These are phyloP conservation scores for Bipolaris bicolor DNA, from an alignment of 2,329 filamentous ascomycete species.

Conservation along the genomic window DNA sequence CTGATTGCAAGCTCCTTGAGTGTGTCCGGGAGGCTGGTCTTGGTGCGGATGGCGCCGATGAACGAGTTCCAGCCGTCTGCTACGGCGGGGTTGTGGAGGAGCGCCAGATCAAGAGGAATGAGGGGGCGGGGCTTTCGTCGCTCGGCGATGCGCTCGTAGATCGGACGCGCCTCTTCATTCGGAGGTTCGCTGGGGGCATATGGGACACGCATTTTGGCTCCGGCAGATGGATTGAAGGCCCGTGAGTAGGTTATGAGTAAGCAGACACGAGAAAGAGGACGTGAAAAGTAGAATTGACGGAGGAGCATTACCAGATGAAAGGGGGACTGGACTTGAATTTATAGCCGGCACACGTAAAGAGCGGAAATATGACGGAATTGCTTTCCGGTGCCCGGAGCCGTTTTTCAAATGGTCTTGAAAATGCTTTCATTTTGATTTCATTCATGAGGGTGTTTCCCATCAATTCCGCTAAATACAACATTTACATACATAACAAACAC, in stretches of 20 bases:
- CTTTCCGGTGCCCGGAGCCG: conserved; percentile 11
- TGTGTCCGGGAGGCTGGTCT: conserved; percentile 56
- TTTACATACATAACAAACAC: conserved; percentile 18
- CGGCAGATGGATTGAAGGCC: conserved; percentile 12
- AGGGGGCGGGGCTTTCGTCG: conserved; percentile 59
- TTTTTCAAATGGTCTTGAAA: not conserved
- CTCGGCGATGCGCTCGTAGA: conserved; percentile 60
- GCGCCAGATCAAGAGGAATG: conserved; percentile 62
- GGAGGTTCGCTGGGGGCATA: conserved; percentile 59
- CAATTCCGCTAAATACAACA: conserved; percentile 21
- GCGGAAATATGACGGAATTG: conserved; percentile 8
- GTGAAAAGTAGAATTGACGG: not conserved
- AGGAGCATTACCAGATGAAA: not conserved
- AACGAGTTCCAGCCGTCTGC: conserved; percentile 67
- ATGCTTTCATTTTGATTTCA: conserved; percentile 1
- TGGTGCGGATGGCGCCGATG: conserved; percentile 62
- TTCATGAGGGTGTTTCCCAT: not conserved
- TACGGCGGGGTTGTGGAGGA: conserved; percentile 62
- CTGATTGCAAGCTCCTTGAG: conserved; percentile 80
- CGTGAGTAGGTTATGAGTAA: not conserved
- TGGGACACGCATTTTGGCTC: conserved; percentile 59
- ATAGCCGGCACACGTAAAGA: conserved; percentile 6
- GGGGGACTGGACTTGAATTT: conserved; percentile 3
- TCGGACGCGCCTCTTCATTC: conserved; percentile 54
- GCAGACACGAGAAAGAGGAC: not conserved